These are phyloP conservation scores for Naegleria lovaniensis DNA, from an alignment of 208 protist genomes.

Conservation along the genomic window DNA sequence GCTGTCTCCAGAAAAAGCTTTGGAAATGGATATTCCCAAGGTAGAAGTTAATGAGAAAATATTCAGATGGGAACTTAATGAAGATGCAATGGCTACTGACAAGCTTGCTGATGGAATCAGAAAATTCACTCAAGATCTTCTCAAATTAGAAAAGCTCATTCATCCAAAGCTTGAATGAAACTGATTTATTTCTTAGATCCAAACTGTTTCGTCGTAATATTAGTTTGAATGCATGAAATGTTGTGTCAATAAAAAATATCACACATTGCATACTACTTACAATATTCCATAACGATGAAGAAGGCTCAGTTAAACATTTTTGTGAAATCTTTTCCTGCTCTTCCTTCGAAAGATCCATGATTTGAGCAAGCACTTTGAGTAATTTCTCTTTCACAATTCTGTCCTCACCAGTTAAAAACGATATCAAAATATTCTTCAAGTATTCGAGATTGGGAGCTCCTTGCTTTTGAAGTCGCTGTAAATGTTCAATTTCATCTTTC, in stretches of 20 bases:
- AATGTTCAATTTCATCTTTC: neutral
- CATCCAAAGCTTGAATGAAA: neutral
- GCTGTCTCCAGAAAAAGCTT: conserved; percentile 42
- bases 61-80: conserved; percentile 60
- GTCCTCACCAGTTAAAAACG: neutral
- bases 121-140: conserved; percentile 82
- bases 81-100: conserved; percentile 92
- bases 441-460: conserved; percentile 8
- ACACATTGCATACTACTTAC: neutral
- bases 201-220: too few species aligned
- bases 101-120: conserved; percentile 94
- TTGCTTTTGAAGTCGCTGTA: neutral
- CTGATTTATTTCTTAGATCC: neutral
- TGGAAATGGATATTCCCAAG: conserved; percentile 40
- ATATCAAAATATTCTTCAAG: conserved; percentile 17
- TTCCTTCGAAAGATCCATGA: neutral
- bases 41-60: conserved; percentile 46
- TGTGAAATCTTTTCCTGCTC: neutral
- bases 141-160: conserved; percentile 63
- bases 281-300: neutral
- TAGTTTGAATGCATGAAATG: too few species aligned
- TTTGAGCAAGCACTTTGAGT: neutral
- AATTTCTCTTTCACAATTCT: neutral
- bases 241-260: neutral
- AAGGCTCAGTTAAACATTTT: neutral